phyloP scores from a whole-genome alignment of 805 yeast genomes.

The Pichia paraexigua region DNA sequence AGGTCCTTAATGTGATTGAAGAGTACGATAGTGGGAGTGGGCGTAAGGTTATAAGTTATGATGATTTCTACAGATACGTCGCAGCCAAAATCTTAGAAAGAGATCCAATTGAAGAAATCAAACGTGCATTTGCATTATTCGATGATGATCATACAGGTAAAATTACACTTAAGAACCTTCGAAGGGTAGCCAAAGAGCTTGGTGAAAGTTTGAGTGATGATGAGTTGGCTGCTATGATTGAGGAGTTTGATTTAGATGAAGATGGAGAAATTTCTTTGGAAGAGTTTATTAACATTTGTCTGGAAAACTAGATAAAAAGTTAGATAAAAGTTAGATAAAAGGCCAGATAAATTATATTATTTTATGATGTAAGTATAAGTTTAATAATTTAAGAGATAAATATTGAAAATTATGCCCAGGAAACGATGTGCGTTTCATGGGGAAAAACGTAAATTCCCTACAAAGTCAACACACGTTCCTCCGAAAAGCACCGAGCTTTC shows the following conservation, averaged over 20 bases:
- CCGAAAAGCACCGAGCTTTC: too few relatives aligned
- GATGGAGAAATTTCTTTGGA: constrained; percentile 92
- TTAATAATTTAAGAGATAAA: too few relatives aligned
- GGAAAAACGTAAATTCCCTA: too few relatives aligned
- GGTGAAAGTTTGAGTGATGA: constrained; percentile 91
- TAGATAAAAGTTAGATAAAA: too few relatives aligned
- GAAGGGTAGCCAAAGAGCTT: constrained; percentile 84
- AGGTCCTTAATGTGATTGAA: constrained; percentile 66
- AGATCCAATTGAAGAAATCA: constrained; percentile 89
- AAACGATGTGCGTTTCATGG: too few relatives aligned
- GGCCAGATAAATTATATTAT: too few relatives aligned
- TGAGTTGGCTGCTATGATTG: constrained; percentile 93
- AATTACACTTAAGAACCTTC: constrained; percentile 70
- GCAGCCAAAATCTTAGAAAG: constrained; percentile 77
- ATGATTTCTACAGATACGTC: constrained; percentile 73
- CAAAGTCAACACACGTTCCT: too few relatives aligned
- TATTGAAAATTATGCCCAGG: too few relatives aligned
- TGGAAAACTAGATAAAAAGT: constrained; percentile 42
- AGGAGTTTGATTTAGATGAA: constrained; percentile 91
- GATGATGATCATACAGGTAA: constrained; percentile 86
- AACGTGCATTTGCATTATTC: constrained; percentile 80
- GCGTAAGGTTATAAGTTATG: constrained; percentile 63
- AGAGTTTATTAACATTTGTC: constrained; percentile 83
- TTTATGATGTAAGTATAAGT: not conserved
- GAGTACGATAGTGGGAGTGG: constrained; percentile 77